Base-by-base conservation (phyloP, 2,329 filamentous ascomycete species). In the Aspergillus sp. region DNA sequence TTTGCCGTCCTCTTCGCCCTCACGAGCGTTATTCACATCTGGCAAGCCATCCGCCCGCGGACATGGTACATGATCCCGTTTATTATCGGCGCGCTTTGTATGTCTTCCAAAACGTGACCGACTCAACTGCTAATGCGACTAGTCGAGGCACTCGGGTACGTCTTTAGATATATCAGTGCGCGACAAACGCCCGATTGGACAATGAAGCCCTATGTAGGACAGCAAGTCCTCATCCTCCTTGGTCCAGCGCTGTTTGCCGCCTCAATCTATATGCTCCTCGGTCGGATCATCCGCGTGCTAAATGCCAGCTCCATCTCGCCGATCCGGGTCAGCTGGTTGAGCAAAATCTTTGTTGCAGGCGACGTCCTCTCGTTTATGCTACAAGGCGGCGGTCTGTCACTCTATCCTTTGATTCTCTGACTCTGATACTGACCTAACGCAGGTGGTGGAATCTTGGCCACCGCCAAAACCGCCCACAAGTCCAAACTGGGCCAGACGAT, bases 201-300 rank as follows among this genome's bases (percentile, higher is more conserved):
- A 7, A 54, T 63, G 28, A 34, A 57, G 0, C 61, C 61, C 15
- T 63, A 57, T 19, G 49, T 60, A 4, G 54, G 58, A 13, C 61
- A 63, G 19, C 56, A 48, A 38, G 23, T 58, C 8, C 41, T 63
- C 7, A 54, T 63, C 4, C 48, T 62, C 1, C 56, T 62, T 5
- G 60, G 55, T 3, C 59, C 59, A 1, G 47, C 59, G 1, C 50
- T 81, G 1, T 79, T 78, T 57, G 78, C 79, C 7, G 76, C 76
- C 0, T 73, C 72, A 0, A 68, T 79, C 7, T 78, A 78, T 63
- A 79, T 78, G 75, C 50, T 76, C 43, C 74, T 80, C 3, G 77
- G 77, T 0, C 74, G 78, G 1, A 71, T 77, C 22, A 73, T 80
- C 25, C 58, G 62, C 0, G 57, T 75, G 17, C 66, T 74, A 0